phyloP scores from a whole-genome alignment of 2,329 filamentous ascomycete species.

The Phialophora verrucosa region DNA sequence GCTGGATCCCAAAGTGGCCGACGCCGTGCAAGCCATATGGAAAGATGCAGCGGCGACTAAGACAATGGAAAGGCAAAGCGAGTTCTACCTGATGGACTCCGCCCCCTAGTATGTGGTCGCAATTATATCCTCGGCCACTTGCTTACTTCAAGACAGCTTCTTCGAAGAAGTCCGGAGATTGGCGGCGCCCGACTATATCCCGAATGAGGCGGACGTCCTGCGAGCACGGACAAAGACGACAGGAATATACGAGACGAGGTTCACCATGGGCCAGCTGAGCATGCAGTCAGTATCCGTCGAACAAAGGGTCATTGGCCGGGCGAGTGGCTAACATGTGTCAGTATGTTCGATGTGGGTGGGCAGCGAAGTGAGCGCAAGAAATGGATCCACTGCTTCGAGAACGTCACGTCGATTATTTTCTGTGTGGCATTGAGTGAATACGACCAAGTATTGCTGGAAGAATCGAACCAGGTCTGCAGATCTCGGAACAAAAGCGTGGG shows the following conservation, averaged over 20 bases:
- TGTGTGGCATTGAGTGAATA: slow-evolving; percentile 98
- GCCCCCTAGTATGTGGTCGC: slow-evolving; percentile 82
- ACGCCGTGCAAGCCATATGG: slow-evolving; percentile 87
- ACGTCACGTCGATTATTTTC: slow-evolving; percentile 99
- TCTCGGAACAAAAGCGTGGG: not conserved
- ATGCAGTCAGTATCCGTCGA: slow-evolving; percentile 76
- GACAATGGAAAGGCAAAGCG: slow-evolving; percentile 90
- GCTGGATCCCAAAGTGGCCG: slow-evolving; percentile 79
- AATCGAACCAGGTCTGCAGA: slow-evolving; percentile 84
- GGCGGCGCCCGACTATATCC: slow-evolving; percentile 81
- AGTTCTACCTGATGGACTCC: slow-evolving; percentile 99
- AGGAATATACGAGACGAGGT: slow-evolving; percentile 97
- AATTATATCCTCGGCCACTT: slow-evolving; percentile 18
- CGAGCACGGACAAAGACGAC: slow-evolving; percentile 97
- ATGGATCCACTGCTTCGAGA: slow-evolving; percentile 99
- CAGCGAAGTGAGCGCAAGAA: slow-evolving; percentile 98
- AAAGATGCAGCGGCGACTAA: slow-evolving; percentile 81
- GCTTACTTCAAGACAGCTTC: slow-evolving; percentile 66
- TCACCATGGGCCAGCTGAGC: slow-evolving; percentile 97
- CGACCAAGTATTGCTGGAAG: slow-evolving; percentile 94
- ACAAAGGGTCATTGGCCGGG: not conserved
- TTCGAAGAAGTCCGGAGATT: slow-evolving; percentile 92
- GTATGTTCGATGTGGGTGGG: slow-evolving; percentile 99
- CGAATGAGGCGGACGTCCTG: slow-evolving; percentile 91
- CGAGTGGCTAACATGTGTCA: slow-evolving; percentile 51